A percentile compares a stretch with the other conserved stretches of the same genome.
These are phyloP conservation scores for Zymoseptoria tritici DNA, from an alignment of 2,329 filamentous ascomycete species.

Conservation along the genomic window DNA sequence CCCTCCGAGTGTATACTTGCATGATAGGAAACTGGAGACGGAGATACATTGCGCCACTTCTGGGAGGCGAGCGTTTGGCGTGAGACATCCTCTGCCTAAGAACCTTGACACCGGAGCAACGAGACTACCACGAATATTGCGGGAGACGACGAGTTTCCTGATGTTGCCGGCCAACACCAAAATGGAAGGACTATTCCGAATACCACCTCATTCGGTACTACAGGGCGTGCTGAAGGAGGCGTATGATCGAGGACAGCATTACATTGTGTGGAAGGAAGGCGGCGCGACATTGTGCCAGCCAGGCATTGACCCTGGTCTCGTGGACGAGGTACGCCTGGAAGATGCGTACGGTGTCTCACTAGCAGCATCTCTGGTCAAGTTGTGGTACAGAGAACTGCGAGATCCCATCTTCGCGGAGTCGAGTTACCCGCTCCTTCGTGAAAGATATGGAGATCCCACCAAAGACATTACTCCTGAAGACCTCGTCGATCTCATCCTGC, in stretches of 20 bases:
- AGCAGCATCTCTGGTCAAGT: constrained; percentile 48
- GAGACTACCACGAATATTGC: constrained; percentile 45
- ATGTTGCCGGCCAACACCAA: constrained; percentile 41
- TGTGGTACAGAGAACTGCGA: constrained; percentile 48
- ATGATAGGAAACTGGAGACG: constrained; percentile 44
- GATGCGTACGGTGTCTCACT: constrained; percentile 49
- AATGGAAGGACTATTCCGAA: constrained; percentile 47
- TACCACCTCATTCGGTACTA: constrained; percentile 44
- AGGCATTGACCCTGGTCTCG: constrained; percentile 29
- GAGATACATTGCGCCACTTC: constrained; percentile 38
- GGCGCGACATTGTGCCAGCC: constrained; percentile 29
- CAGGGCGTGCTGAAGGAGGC: constrained; percentile 47
- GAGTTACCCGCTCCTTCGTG: constrained; percentile 42
- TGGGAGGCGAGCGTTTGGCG: constrained; percentile 41
- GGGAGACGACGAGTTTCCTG: constrained; percentile 47
- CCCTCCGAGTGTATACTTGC: constrained; percentile 47
- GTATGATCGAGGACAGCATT: constrained; percentile 49
- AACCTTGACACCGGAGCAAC: constrained; percentile 36
- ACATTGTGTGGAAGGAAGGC: constrained; percentile 46
- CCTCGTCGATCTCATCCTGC: constrained; percentile 40
- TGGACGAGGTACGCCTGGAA: constrained; percentile 40
- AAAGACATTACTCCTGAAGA: constrained; percentile 34
- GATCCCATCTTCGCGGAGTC: constrained; percentile 45
- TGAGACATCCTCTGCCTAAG: constrained; percentile 42
- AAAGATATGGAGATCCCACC: constrained; percentile 35